Evolutionary conservation across 2,329 filamentous ascomycete genomes (phyloP), one percentile per base, ranked within the genome.

Genomic region (Aspergillus alliaceus): DNA sequence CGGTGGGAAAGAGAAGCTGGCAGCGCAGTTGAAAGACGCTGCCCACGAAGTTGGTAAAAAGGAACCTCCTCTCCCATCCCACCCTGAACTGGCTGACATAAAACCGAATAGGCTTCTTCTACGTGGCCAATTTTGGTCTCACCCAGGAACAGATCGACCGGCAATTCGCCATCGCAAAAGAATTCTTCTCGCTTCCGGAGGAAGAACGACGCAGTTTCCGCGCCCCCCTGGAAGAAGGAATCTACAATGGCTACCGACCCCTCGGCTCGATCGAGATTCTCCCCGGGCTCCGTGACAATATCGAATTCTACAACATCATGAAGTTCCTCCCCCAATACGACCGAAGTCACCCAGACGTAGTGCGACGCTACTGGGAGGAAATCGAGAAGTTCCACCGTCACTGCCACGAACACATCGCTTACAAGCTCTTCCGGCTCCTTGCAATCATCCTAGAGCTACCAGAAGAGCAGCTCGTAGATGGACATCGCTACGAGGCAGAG

Each of bases 291-390:
- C 63, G 60, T 24, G 84, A 86, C 64, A 85, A 85, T 56, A 74
- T 83, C 34, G 80, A 86, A 64, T 79, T 86, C n/a, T 86, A 83
- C 75, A 86, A 86, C 64, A 79, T 86, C 14, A 79, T 82, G 58
- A 87, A 87, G 63, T 86, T 84, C 66, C 77, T 75, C 12, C 69
- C 72, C 2, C 67, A 75, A 47, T 75, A 79, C 59, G 69, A 76
- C 35, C 75, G 79, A 4, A 56, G 67, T 2, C 80, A 83, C 1
- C 82, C 82, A 0, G 69, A 77, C 0, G 64, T 85, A 0, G 69
- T 87, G 8, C 66, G 77, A 34, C 74, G 79, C 0, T 75, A 84
- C 57, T 77, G 81, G 31, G 68, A 77, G 1, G 81, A 85, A 61
- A 86, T 87, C 58, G 82, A 86, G 64, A 57, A 63, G 0, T 86